These are phyloP conservation scores for Metschnikowia orientalis DNA, from an alignment of 805 yeast genomes.

Conservation along the genomic window DNA sequence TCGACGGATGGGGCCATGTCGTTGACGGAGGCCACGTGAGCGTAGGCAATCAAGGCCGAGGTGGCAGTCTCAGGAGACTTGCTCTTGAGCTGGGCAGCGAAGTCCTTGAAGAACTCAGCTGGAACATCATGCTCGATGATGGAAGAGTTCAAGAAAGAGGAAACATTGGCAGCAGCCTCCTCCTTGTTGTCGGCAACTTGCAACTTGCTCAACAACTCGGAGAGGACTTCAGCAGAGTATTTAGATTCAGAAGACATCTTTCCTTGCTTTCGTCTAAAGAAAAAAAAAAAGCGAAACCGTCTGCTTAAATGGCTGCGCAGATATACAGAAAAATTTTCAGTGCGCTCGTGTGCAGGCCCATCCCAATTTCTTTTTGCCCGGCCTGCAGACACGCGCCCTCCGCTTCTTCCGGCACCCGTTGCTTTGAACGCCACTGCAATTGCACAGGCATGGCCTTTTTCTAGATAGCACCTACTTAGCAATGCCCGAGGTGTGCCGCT, in stretches of 20 bases:
- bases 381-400: constrained; percentile 3
- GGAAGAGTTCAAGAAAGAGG: constrained; percentile 92
- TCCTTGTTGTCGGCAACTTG: constrained; percentile 88
- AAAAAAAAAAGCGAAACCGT: constrained; percentile 13
- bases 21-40: constrained; percentile 77
- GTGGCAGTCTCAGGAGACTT: constrained; percentile 60
- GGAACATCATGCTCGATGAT: constrained; percentile 99
- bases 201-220: constrained; percentile 89
- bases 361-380: constrained; percentile 16
- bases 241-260: constrained; percentile 54
- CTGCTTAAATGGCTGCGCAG: constrained; percentile 16
- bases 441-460: too few relatives aligned
- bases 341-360: constrained; percentile 13
- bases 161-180: constrained; percentile 82
- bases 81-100: constrained; percentile 70
- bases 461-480: too few relatives aligned
- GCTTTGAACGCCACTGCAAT: too few relatives aligned
- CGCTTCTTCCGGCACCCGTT: too few relatives aligned
- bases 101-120: constrained; percentile 73
- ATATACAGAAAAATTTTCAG: constrained; percentile 16
- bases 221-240: constrained; percentile 74
- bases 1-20: constrained; percentile 88
- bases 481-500: too few relatives aligned
- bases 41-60: constrained; percentile 79
- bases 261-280: constrained; percentile 21